Percentiles rank a stretch among this genome's conserved stretches.
Conservation (phyloP, 805 yeast species). For the Barnettozyma pratensis region DNA sequence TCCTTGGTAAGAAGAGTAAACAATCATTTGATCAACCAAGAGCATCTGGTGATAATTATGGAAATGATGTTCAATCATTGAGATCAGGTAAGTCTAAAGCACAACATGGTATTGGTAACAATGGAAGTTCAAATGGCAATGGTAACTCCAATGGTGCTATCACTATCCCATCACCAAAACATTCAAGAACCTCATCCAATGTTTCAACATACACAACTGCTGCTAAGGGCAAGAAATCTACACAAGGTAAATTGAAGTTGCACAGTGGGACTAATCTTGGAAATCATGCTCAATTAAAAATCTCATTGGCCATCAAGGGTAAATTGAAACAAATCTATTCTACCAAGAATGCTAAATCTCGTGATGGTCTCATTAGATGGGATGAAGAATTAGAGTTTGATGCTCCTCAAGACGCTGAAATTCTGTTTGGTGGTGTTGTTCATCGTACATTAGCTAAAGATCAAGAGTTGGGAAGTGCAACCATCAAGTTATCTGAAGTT, state of each 20-base stretch:
- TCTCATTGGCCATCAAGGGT: slow-evolving; percentile 41
- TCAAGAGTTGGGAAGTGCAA: slow-evolving; percentile 54
- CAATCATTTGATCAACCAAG: slow-evolving; percentile 13
- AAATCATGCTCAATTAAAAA: slow-evolving; percentile 46
- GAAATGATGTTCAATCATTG: slow-evolving; percentile 32
- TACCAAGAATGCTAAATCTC: slow-evolving; percentile 53
- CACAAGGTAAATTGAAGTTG: slow-evolving; percentile 46
- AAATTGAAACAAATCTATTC: slow-evolving; percentile 53
- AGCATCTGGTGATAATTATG: slow-evolving; percentile 10
- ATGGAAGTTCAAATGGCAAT: slow-evolving; percentile 2
- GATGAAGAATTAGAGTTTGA: slow-evolving; percentile 65
- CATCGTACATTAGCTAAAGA: slow-evolving; percentile 74
- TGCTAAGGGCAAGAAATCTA: slow-evolving; percentile 17
- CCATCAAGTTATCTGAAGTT: slow-evolving; percentile 47
- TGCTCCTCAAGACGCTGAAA: slow-evolving; percentile 54
- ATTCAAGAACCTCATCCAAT: slow-evolving; percentile 19
- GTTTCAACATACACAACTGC: slow-evolving; percentile 19
- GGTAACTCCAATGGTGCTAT: slow-evolving; percentile 7
- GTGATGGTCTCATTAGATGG: slow-evolving; percentile 44
- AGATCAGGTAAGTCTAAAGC: slow-evolving; percentile 28
- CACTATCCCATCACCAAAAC: slow-evolving; percentile 9
- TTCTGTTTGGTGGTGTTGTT: slow-evolving; percentile 57
- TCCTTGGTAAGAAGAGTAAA: slow-evolving; percentile 26
- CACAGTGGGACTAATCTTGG: slow-evolving; percentile 42
- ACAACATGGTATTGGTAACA: not conserved